Base-by-base conservation (phyloP, 768 basidiomycete genomes). In the Xerocomellus chrysenteron region DNA sequence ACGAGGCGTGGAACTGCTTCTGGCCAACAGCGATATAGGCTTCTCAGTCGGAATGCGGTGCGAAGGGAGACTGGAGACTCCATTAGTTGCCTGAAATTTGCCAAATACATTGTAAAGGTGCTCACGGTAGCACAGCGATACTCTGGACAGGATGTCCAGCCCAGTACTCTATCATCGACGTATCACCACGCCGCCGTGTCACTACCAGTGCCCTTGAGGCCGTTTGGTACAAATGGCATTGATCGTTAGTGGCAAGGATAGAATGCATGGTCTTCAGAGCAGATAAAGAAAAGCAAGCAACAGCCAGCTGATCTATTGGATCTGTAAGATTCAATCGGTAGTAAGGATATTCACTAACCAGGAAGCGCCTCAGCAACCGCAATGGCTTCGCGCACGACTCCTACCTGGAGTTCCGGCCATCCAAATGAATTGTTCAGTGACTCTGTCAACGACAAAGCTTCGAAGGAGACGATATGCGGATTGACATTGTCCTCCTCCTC, bases 381-480 rank as follows among this genome's bases (percentile, higher is more conserved):
- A 21, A 98, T 86, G 1, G 94, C 92, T 69, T 98, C 97, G 37
- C 93, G 83, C 21, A 98, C 79, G n/a, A 95, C 85, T 24, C 93
- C 94, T 17, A 98, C 83, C 75, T 97, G 96, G 40, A 99, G 76
- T 69, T 94, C 92, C 3, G 94, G 88, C 96, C 96, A 98, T 5
- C 97, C 97, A 68, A 86, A 91, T 5, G 81, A 72, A 59, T 85
- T 83, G 26, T 72, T 75, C 32, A 74, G 68, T 19, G 54, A 57
- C 28, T 64, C 60, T 35, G 75, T 74, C 10, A 75, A 56, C 0
- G 74, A 72, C 51, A 81, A 80, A 46, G 79, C 76, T 53, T 79
- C 80, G 19, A 52, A 57, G 26, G 56, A 44, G 19, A 54, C 36
- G 2, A 57, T 42, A 47, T 61, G 21, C 21, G 53, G 39, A 14